A percentile compares a stretch with the other conserved stretches of the same genome.
Conservation (phyloP, 1,139 yeast species). For the Trichomonascaceae sp. region DNA sequence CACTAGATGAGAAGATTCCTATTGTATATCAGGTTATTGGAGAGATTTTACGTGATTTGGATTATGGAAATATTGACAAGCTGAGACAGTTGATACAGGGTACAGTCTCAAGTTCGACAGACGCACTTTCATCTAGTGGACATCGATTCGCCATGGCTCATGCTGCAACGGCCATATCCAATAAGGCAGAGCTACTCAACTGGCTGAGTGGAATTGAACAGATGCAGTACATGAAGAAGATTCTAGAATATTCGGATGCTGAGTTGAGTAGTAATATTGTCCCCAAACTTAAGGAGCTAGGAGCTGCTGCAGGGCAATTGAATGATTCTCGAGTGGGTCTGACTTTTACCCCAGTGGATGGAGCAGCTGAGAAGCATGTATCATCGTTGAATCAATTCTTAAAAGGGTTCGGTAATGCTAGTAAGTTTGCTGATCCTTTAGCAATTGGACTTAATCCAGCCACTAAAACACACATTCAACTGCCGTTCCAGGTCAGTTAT, state of each 20-base stretch:
- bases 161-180: slow-evolving; percentile 60
- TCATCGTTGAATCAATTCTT: slow-evolving; percentile 16
- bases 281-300: slow-evolving; percentile 57
- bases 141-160: slow-evolving; percentile 73
- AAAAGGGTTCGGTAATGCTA: background rate
- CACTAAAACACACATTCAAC: slow-evolving; percentile 47
- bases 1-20: slow-evolving; percentile 59
- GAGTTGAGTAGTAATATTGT: slow-evolving; percentile 48
- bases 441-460: slow-evolving; percentile 1
- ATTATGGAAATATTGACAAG: slow-evolving; percentile 64
- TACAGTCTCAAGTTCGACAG: slow-evolving; percentile 70
- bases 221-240: slow-evolving; percentile 58
- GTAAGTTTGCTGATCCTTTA: slow-evolving; percentile 8
- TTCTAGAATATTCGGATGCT: slow-evolving; percentile 56
- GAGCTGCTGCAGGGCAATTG: slow-evolving; percentile 27
- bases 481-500: slow-evolving; percentile 89
- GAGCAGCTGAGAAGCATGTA: slow-evolving; percentile 13
- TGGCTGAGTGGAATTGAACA: slow-evolving; percentile 68
- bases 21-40: slow-evolving; percentile 60
- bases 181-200: slow-evolving; percentile 58
- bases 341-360: slow-evolving; percentile 21
- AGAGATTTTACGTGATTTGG: slow-evolving; percentile 63
- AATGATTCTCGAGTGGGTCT: slow-evolving; percentile 22
- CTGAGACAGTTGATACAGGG: slow-evolving; percentile 67
- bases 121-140: slow-evolving; percentile 79